Conservation (phyloP, 352 stramenopile genomes). For the Phytophthora sansomeana region DNA sequence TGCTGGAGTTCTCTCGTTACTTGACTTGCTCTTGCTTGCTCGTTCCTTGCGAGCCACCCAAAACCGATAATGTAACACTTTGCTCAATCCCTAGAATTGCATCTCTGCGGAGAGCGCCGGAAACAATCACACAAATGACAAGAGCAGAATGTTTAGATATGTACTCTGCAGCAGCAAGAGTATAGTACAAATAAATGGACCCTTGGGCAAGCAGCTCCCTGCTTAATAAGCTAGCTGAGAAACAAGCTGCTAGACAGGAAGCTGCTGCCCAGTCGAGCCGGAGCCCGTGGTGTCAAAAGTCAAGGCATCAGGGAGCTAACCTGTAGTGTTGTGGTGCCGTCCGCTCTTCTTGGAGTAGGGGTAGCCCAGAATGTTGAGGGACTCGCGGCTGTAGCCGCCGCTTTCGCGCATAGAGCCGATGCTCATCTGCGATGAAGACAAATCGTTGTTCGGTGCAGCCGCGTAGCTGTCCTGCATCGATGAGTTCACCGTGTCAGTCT, state of each 20-base stretch:
- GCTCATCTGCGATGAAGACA: conserved; percentile 39
- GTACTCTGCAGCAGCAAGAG: conserved; percentile 36
- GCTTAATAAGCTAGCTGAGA: conserved; percentile 23
- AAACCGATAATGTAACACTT: conserved; percentile 46
- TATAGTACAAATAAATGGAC: conserved; percentile 41
- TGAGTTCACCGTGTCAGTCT: conserved; percentile 17
- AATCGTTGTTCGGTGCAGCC: conserved; percentile 26
- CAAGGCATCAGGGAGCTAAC: conserved; percentile 38
- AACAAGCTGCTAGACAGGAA: conserved; percentile 28
- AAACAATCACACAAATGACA: conserved; percentile 27
- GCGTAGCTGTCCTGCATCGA: conserved; percentile 33
- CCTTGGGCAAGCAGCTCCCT: conserved; percentile 31
- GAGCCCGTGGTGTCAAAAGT: conserved; percentile 17
- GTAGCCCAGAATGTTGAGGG: conserved; percentile 84
- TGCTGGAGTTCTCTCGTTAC: conserved; percentile 26
- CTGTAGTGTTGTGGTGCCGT: conserved; percentile 62
- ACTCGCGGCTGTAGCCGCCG: conserved; percentile 77
- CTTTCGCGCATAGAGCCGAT: conserved; percentile 56
- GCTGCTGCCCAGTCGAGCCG: conserved; percentile 28
- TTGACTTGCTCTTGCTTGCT: conserved; percentile 24
- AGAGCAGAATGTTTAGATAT: conserved; percentile 43
- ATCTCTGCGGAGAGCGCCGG: conserved; percentile 38
- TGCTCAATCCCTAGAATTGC: conserved; percentile 43
- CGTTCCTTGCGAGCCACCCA: conserved; percentile 19
- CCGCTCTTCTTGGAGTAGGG: conserved; percentile 82